Percentiles rank a stretch among this genome's conserved stretches.
Evolutionary conservation across 2,329 filamentous ascomycete genomes (phyloP).

Genomic region (Mollisia scopiformis): DNA sequence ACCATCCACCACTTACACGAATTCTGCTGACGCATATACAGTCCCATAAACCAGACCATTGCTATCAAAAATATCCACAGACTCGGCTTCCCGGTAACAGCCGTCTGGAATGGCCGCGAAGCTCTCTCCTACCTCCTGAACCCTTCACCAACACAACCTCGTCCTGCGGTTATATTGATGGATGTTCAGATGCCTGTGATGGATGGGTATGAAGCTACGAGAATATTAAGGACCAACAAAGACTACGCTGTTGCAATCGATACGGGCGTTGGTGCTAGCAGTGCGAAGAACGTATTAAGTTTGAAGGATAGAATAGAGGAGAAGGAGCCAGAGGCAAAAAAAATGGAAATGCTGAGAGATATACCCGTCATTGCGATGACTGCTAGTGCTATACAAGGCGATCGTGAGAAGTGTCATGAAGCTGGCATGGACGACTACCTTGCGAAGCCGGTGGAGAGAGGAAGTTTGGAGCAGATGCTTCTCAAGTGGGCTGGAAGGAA

Average conservation of each 20-base stretch:
- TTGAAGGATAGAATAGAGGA: not conserved
- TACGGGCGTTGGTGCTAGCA: not conserved
- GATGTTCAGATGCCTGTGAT: conserved; percentile 60
- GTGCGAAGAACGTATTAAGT: not conserved
- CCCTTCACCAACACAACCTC: conserved; percentile 19
- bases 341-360: conserved; percentile 32
- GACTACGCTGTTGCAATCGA: conserved; percentile 10
- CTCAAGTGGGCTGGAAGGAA: conserved; percentile 27
- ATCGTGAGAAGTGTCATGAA: conserved; percentile 50
- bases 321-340: not conserved
- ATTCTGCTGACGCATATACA: too few species aligned
- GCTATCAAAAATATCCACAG: conserved; percentile 29
- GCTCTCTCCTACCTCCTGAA: conserved; percentile 27
- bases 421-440: conserved; percentile 57
- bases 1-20: too few species aligned
- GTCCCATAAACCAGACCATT: conserved; percentile 32
- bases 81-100: conserved; percentile 28
- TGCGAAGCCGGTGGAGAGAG: conserved; percentile 49
- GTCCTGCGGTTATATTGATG: conserved; percentile 36
- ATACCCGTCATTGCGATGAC: conserved; percentile 55
- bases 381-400: conserved; percentile 51
- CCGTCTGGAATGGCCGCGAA: conserved; percentile 33
- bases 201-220: conserved; percentile 51
- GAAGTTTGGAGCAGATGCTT: conserved; percentile 28
- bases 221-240: conserved; percentile 43